Evolutionary conservation across 305 asterid species (phyloP).

Genomic region (Solanum hybrid): DNA sequence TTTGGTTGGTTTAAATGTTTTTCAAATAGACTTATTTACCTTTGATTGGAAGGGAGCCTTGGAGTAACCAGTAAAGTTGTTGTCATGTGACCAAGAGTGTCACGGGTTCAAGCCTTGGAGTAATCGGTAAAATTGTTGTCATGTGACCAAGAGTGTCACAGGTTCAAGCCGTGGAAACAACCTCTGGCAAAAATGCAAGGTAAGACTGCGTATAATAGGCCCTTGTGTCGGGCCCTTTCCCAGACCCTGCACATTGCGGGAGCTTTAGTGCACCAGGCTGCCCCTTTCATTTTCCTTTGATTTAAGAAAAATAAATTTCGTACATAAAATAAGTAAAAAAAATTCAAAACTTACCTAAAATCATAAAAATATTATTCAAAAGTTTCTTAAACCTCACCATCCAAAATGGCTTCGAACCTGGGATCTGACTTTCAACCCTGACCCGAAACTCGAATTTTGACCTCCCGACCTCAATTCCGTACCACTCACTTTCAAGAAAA

Average conservation of each 20-base stretch:
- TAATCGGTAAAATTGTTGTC: background rate
- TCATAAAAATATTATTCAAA: background rate
- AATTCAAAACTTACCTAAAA: background rate
- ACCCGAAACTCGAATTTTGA: background rate
- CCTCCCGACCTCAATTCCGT: background rate
- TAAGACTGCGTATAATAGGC: background rate
- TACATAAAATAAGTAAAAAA: background rate
- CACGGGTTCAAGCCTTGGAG: background rate
- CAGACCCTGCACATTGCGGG: background rate
- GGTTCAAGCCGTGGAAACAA: background rate
- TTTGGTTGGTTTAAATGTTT: background rate
- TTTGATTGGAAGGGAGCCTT: background rate
- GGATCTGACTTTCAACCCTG: background rate
- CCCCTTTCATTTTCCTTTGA: background rate
- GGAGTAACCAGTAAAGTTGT: background rate
- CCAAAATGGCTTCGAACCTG: background rate
- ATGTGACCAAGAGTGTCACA: background rate
- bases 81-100: background rate
- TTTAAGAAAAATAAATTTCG: background rate
- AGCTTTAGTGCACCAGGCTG: background rate
- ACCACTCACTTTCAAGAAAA: background rate
- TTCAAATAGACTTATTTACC: background rate
- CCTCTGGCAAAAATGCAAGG: background rate
- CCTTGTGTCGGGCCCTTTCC: background rate
- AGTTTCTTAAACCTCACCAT: background rate